Base-by-base conservation (phyloP, 352 stramenopile species). In the Globisporangium paroecandrum region DNA sequence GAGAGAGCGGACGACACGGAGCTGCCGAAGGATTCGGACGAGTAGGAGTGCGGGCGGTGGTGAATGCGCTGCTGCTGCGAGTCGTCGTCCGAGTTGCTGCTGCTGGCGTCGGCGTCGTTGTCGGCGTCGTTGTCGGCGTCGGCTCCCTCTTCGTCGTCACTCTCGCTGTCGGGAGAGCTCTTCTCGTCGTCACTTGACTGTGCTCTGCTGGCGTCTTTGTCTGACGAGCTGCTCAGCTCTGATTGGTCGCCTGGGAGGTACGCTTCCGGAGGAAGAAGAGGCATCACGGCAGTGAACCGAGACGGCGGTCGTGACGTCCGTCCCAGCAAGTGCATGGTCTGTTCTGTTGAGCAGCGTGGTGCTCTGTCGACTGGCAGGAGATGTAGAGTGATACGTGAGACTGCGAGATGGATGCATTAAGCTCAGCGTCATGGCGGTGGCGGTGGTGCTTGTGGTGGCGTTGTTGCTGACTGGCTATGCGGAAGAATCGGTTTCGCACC, bases 161-260 rank as follows among this genome's bases (percentile, higher is more conserved):
- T 63, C 18, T 32, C 29, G 43, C 51, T 68, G 20, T 47, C 60
- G 34, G 24, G 18, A 18, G 38, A 47, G 46, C 56, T 54, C 20
- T 27, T 49, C 20, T 36, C 8, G 58, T 36, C 36, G 59, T 54
- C 57, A 18, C 24, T 25, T 61, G 24, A 41, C 32, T 38, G 32
- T 38, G 7, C 32, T 32, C 29, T 66, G 29, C n/a, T 49, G 46
- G 10, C 25, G 24, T 38, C 38, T 36, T 60, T 59, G n/a, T 22
- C 41, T 43, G 63, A 56, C 38, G 34, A 64, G 64, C 64, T 69
- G 38, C 38, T 46, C 34, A 10, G 12, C 24, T 70, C 57, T 70
- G 58, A 70, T 66, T 70, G 58, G 65, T 65, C 65, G 43, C 29
- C 29, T 61, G 58, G 38, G 59, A 70, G 58, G 38, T 20, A 46